A percentile compares a stretch with the other conserved stretches of the same genome.
Evolutionary conservation across 2,329 filamentous ascomycete species (phyloP).

Genomic region (Colletotrichum somersetense): DNA sequence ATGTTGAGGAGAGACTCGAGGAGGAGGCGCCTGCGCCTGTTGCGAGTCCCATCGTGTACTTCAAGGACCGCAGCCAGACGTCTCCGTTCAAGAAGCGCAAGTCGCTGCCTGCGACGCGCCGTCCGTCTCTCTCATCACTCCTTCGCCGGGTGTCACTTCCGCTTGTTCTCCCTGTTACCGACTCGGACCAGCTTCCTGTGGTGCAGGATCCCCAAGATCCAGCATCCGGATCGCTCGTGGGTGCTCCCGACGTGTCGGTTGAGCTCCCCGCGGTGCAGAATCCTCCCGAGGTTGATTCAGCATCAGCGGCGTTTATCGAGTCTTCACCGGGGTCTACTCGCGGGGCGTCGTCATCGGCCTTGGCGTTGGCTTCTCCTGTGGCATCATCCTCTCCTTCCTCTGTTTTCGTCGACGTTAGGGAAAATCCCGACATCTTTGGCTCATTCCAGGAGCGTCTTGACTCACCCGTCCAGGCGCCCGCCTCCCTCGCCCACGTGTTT

Average conservation of each 20-base stretch:
- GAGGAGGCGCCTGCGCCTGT: not conserved
- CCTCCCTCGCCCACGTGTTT: conserved; percentile 23
- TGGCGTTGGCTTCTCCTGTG: conserved; percentile 1
- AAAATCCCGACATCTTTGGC: conserved; percentile 39
- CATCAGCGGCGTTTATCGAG: conserved; percentile 17
- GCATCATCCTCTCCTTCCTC: conserved; percentile 23
- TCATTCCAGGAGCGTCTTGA: conserved; percentile 27
- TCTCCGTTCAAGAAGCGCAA: conserved; percentile 32
- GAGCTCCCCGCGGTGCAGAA: conserved; percentile 38
- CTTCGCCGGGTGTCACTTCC: conserved; percentile 33
- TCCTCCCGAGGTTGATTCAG: conserved; percentile 27
- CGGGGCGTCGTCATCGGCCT: not conserved
- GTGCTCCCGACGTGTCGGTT: conserved; percentile 34
- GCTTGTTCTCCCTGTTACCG: conserved; percentile 15
- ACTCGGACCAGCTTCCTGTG: conserved; percentile 22
- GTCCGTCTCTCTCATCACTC: conserved; percentile 23
- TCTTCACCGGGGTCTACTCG: conserved; percentile 1
- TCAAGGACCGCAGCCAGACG: conserved; percentile 34
- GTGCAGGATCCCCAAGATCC: conserved; percentile 34
- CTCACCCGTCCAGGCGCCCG: conserved; percentile 21
- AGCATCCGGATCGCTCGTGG: conserved; percentile 34
- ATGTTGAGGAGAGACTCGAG: not conserved
- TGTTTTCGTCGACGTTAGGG: conserved; percentile 30
- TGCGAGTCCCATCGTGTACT: conserved; percentile 29
- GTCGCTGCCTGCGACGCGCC: conserved; percentile 12